Evolutionary conservation across 257 asterid species (phyloP).

Genomic region (Solanum habrochaites): DNA sequence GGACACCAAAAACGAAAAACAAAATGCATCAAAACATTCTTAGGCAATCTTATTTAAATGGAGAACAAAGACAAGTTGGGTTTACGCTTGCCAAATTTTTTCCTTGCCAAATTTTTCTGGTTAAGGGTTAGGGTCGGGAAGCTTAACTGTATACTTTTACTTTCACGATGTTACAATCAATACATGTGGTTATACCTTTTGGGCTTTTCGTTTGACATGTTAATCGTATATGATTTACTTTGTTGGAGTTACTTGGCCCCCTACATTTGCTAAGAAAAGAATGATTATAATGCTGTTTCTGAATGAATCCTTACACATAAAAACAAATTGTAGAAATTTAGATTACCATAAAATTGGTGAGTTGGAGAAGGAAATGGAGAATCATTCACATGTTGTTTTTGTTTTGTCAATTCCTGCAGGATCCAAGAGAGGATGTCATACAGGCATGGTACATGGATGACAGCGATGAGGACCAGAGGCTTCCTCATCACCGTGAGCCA

Average conservation of each 20-base stretch:
- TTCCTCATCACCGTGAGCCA: conserved; percentile 84
- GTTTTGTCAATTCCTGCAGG: conserved; percentile 33
- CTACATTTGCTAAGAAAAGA: background rate
- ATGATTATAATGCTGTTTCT: background rate
- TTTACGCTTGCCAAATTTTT: background rate
- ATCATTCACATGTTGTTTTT: background rate
- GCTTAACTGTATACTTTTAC: background rate
- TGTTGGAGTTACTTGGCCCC: background rate
- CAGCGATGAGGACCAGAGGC: conserved; percentile 80
- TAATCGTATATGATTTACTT: background rate
- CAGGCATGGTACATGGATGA: conserved; percentile 99
- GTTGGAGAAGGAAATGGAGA: background rate
- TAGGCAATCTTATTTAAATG: background rate
- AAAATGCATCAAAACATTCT: background rate
- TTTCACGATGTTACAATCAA: background rate
- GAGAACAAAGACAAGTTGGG: background rate
- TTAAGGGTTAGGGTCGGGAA: background rate
- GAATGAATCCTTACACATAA: background rate
- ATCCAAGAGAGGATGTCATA: conserved; percentile 52
- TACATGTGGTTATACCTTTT: background rate
- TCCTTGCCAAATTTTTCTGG: background rate
- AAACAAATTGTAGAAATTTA: background rate
- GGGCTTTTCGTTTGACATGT: background rate
- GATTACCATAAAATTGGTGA: background rate
- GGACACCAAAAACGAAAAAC: background rate